Percentiles rank a stretch among this genome's conserved stretches.
Conservation (phyloP, 768 basidiomycete genomes). For the Boletus eberwhitei region DNA sequence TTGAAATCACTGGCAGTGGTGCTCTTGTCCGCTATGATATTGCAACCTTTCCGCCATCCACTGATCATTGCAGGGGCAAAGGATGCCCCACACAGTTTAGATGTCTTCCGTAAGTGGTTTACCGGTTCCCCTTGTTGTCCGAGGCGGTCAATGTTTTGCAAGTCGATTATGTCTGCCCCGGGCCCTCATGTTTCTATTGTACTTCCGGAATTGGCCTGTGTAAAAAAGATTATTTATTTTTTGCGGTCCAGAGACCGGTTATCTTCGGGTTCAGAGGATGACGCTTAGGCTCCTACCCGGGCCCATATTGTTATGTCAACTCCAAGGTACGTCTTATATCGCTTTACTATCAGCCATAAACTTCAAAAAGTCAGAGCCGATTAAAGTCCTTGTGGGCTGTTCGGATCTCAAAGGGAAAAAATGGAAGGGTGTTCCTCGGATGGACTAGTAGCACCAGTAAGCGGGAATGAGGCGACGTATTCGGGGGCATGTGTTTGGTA, state of each 20-base stretch:
- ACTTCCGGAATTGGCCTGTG: not conserved
- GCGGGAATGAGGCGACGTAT: no score
- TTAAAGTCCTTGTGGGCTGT: constrained; percentile 12
- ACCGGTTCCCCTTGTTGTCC: not conserved
- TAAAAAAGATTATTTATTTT: no score
- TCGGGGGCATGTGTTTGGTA: no score
- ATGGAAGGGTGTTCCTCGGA: no score
- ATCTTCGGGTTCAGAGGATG: not conserved
- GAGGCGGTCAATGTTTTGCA: not conserved
- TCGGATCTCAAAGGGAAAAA: no score
- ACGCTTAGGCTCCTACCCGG: no score
- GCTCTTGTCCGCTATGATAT: constrained; percentile 53
- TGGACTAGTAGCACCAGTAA: no score
- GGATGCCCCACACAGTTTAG: constrained; percentile 72
- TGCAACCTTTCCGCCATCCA: constrained; percentile 69
- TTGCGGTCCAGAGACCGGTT: not conserved
- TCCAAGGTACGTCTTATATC: no score
- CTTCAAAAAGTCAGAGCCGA: no score
- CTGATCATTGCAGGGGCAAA: constrained; percentile 57
- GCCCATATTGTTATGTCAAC: no score
- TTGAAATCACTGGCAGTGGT: not conserved
- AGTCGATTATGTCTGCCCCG: constrained; percentile 92
- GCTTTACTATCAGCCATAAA: no score
- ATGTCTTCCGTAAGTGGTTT: constrained; percentile 62
- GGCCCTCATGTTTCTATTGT: constrained; percentile 52